Conservation (phyloP, 1,284 basidiomycete species). For the Heliocybe sulcata region DNA sequence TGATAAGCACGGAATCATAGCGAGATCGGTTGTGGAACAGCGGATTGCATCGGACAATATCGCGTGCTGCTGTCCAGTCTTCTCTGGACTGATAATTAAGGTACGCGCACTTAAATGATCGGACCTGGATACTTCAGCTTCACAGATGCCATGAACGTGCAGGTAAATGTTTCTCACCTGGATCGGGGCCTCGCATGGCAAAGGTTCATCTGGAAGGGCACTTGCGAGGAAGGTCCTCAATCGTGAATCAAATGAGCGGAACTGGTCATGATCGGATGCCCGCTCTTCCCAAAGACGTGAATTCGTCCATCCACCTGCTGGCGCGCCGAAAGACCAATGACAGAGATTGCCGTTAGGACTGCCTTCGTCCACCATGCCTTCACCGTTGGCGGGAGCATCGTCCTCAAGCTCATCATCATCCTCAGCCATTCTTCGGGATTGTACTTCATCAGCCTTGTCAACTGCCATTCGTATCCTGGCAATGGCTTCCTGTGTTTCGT, state of each 20-base stretch:
- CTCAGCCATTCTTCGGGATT: neutral
- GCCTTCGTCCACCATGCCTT: neutral
- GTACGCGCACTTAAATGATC: constrained; percentile 14
- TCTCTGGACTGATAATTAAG: constrained; percentile 18
- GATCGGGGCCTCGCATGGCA: constrained; percentile 9
- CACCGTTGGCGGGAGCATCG: no score
- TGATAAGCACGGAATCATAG: constrained; percentile 17
- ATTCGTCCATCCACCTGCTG: constrained; percentile 4
- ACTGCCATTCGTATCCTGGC: constrained; percentile 6
- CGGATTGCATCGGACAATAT: constrained; percentile 19
- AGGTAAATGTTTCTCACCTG: constrained; percentile 5
- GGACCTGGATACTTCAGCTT: constrained; percentile 10
- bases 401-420: neutral
- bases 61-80: constrained; percentile 14
- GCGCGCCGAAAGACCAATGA: neutral
- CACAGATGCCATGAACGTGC: neutral
- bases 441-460: neutral
- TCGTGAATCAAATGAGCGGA: constrained; percentile 8
- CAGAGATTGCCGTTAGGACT: neutral
- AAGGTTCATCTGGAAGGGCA: constrained; percentile 5
- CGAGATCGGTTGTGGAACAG: constrained; percentile 13
- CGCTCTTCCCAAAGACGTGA: constrained; percentile 2
- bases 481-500: constrained; percentile 13
- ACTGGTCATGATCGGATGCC: constrained; percentile 6
- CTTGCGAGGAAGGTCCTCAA: constrained; percentile 12